A percentile compares a stretch with the other conserved stretches of the same genome.
phyloP scores from a whole-genome alignment of 164 flowering plant species.

The Sedum album region DNA sequence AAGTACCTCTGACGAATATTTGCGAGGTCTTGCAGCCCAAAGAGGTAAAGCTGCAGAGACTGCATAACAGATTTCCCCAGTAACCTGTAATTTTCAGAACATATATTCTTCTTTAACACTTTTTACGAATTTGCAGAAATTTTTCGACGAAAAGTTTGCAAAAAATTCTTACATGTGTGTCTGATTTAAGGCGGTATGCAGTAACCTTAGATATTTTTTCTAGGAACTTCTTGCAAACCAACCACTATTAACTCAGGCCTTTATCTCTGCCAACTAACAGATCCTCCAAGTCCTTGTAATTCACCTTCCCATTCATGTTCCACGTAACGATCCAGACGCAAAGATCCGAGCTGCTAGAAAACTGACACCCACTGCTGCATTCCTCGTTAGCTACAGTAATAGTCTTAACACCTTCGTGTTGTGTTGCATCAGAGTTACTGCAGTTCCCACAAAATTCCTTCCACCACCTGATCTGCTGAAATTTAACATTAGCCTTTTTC shows the following conservation, averaged over 20 bases:
- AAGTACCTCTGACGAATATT: conserved; percentile 33
- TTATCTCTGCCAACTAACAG: conserved; percentile 32
- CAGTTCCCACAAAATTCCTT: conserved; percentile 1
- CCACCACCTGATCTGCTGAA: not conserved
- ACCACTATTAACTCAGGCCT: conserved; percentile 53
- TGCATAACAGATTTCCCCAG: conserved; percentile 57
- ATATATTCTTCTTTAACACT: not conserved
- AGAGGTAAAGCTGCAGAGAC: conserved; percentile 57
- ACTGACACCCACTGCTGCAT: conserved; percentile 20
- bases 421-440: not conserved
- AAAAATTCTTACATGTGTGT: conserved; percentile 37
- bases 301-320: conserved; percentile 79
- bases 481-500: not conserved
- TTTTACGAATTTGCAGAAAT: not conserved
- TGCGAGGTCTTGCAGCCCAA: conserved; percentile 36
- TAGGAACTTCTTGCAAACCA: conserved; percentile 75
- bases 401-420: conserved; percentile 48
- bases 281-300: conserved; percentile 34
- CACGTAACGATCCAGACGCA: conserved; percentile 66
- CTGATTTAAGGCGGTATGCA: conserved; percentile 30
- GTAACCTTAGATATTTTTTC: conserved; percentile 25
- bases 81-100: conserved; percentile 21
- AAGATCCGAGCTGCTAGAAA: conserved; percentile 28
- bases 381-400: conserved; percentile 10
- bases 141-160: not conserved